phyloP scores from a whole-genome alignment of 106 monocot genomes.

The Cymbidium sinense region DNA sequence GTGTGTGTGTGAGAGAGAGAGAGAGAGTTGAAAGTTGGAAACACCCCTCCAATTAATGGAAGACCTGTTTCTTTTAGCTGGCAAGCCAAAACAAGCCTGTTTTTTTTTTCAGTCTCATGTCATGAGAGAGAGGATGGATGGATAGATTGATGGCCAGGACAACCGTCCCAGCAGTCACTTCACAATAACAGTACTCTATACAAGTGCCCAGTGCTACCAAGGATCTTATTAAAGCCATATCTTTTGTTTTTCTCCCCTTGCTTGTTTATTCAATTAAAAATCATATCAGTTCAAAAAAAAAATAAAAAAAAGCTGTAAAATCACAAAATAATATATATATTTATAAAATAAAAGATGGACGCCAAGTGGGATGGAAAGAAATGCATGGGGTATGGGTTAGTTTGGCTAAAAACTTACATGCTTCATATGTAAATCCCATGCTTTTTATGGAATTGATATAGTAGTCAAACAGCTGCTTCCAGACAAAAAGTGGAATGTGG shows the following conservation, averaged over 20 bases:
- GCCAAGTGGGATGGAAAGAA: background rate
- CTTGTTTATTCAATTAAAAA: background rate
- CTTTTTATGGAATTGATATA: slow-evolving; percentile 24
- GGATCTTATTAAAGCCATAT: slow-evolving; percentile 20
- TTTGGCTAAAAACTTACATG: slow-evolving; percentile 28
- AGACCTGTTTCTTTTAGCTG: slow-evolving; percentile 5
- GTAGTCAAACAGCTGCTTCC: slow-evolving; percentile 20
- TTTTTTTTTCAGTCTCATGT: slow-evolving; percentile 25
- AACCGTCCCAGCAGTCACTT: slow-evolving; percentile 54
- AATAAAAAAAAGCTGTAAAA: background rate
- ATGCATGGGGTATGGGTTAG: background rate
- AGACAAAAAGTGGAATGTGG: slow-evolving; percentile 44
- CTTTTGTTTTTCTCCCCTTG: slow-evolving; percentile 6
- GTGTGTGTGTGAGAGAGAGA: too few relatives aligned
- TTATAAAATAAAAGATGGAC: background rate
- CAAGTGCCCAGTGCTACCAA: slow-evolving; percentile 12
- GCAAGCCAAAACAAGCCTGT: slow-evolving; percentile 8
- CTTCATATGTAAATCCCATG: slow-evolving; percentile 10
- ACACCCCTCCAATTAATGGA: background rate
- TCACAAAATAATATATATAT: slow-evolving; percentile 4
- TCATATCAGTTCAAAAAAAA: background rate
- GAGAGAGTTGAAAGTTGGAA: background rate
- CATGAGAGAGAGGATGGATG: slow-evolving; percentile 22
- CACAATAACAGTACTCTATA: slow-evolving; percentile 30
- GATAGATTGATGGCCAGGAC: slow-evolving; percentile 38